Evolutionary conservation across 1,284 basidiomycete genomes (phyloP).

Genomic region (Ganoderma meredithae): DNA sequence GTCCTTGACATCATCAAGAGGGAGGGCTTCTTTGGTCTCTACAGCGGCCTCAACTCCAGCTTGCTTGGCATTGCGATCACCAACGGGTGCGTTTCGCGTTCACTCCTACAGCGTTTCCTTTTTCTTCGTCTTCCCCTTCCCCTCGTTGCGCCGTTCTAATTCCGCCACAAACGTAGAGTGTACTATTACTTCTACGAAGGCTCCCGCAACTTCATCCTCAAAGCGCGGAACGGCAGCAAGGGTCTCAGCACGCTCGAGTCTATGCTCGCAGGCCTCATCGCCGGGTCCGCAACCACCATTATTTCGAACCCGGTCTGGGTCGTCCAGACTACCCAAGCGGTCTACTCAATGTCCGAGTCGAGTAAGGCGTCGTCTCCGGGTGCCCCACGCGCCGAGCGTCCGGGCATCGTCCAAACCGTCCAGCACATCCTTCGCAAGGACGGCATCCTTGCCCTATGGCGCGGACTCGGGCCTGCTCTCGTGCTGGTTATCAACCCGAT

Average conservation of each 20-base stretch:
- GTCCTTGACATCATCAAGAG: slow-evolving; percentile 82
- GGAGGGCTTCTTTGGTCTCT: slow-evolving; percentile 89
- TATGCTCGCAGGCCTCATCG: slow-evolving; percentile 86
- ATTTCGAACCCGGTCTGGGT: slow-evolving; percentile 97
- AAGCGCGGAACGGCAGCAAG: slow-evolving; percentile 65
- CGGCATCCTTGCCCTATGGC: slow-evolving; percentile 87
- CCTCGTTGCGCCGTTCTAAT: not conserved
- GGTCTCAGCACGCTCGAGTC: slow-evolving; percentile 87
- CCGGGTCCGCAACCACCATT: slow-evolving; percentile 90
- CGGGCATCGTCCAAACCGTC: slow-evolving; percentile 75
- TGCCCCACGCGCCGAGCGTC: slow-evolving; percentile 51
- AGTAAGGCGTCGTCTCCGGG: slow-evolving; percentile 38
- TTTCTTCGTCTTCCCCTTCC: not conserved
- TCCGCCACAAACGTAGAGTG: slow-evolving; percentile 53
- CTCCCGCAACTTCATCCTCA: slow-evolving; percentile 62
- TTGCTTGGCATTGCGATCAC: slow-evolving; percentile 93
- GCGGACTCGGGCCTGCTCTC: slow-evolving; percentile 95
- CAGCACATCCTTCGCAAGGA: slow-evolving; percentile 79
- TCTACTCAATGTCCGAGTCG: slow-evolving; percentile 57
- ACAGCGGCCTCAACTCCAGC: slow-evolving; percentile 88
- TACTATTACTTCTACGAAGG: slow-evolving; percentile 90
- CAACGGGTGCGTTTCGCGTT: slow-evolving; percentile 70
- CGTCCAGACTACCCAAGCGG: slow-evolving; percentile 92
- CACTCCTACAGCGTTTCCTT: not conserved
- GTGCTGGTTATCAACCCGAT: slow-evolving; percentile 96